Base-by-base conservation (phyloP, 805 yeast species). In the Lipomyces orientalis region DNA sequence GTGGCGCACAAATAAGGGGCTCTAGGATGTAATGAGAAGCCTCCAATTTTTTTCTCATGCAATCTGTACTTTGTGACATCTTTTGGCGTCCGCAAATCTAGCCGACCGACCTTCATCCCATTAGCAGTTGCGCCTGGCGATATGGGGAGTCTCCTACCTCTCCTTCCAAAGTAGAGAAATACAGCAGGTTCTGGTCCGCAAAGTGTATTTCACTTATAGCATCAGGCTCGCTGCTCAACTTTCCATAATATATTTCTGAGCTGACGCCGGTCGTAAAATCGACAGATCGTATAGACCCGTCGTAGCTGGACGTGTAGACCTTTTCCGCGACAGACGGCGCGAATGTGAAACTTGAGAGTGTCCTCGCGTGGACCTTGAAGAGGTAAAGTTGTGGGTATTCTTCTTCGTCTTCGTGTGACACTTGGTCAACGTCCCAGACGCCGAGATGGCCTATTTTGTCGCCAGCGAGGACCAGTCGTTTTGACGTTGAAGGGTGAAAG, bases 41-140 rank as follows among this genome's bases (percentile, higher is more conserved):
- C 92, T 0, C 98, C 98, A 64, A 95, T 93, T 76, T 95, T 95
- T 76, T 94, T 93, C 74, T 91, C 96, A 65, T 93, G 91, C 16
- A 93, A 77, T 70, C 96, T 82, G 56, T 83, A 80, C n/a, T 33
- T 33, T 22, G 60, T 62, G 9, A 57, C 49, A 14, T 63, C 56
- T 25, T 31, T 46, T 22, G 80, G 81, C 60, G 82, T 82, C 70
- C 99, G 81, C 12, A 87, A 63, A 76, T 94, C 98, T 68, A 88
- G 83, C n/a, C 81, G 83, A 25, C 90, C 87, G 76, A 94, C 89
- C 55, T 52, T 52, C 7, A 9, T 25, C 7, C 29, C 3, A 16
- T 25, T 25, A 25, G 34, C 34, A 22, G 19, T 25, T 25, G 9
- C n/a, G 12, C 8, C 16, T 3, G 7, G 9, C n/a, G n/a, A 39